Percentiles rank a stretch among this genome's conserved stretches.
phyloP scores from a whole-genome alignment of 371 early-diverging fungal species.

The Mucor ambiguus region DNA sequence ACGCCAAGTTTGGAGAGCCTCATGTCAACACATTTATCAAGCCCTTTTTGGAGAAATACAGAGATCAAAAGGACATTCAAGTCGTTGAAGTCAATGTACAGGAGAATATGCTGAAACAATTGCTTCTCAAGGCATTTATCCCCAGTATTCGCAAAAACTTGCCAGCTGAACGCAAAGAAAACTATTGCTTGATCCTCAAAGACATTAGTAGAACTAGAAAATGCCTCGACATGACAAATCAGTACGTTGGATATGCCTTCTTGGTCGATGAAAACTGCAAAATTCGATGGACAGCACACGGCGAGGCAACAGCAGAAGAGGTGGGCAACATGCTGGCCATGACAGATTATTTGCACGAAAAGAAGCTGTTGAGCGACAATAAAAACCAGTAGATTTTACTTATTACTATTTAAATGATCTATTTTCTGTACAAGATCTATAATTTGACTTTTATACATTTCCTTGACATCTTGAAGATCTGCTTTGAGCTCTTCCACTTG shows the following conservation, averaged over 20 bases:
- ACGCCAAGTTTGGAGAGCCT: conserved; percentile 74
- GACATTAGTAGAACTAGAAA: conserved; percentile 61
- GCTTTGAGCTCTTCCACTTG: conserved; percentile 80
- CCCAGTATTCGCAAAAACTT: conserved; percentile 63
- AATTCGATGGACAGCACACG: conserved; percentile 90
- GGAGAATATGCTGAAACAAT: conserved; percentile 66
- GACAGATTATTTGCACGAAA: conserved; percentile 46
- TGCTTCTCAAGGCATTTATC: conserved; percentile 62
- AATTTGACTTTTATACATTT: conserved; percentile 75
- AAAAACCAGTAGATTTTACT: conserved; percentile 12
- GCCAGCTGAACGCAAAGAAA: conserved; percentile 59
- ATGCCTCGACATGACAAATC: conserved; percentile 71
- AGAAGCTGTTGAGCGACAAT: conserved; percentile 17
- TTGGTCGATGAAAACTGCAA: conserved; percentile 73
- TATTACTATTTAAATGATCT: conserved; percentile 30
- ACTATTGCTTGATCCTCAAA: conserved; percentile 64
- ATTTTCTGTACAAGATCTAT: conserved; percentile 65
- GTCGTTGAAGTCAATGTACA: conserved; percentile 59
- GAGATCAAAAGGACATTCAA: conserved; percentile 31
- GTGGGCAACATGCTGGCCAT: conserved; percentile 58
- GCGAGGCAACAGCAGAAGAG: conserved; percentile 70
- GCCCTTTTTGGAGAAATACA: conserved; percentile 56
- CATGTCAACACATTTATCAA: conserved; percentile 61
- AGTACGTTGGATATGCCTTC: conserved; percentile 79
- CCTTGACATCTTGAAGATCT: conserved; percentile 83